A percentile compares a stretch with the other conserved stretches of the same genome.
phyloP scores from a whole-genome alignment of 805 yeast genomes.

The Lachancea sp. region DNA sequence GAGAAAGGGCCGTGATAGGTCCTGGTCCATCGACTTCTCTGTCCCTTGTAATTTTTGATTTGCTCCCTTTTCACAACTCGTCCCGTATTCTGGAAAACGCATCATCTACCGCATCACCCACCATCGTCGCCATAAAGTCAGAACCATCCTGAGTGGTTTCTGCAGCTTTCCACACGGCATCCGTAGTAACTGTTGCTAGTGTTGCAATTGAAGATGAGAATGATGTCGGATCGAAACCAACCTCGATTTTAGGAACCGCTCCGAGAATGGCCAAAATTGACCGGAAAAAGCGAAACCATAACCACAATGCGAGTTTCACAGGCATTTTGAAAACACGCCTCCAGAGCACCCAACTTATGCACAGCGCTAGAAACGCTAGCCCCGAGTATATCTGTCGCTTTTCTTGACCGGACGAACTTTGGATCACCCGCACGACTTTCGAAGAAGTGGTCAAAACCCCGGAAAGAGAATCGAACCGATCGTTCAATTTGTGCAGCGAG shows the following conservation, averaged over 20 bases:
- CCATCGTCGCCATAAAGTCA: neutral
- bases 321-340: slow-evolving; percentile 32
- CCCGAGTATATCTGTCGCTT: slow-evolving; percentile 31
- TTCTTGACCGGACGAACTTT: slow-evolving; percentile 30
- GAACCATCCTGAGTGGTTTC: neutral
- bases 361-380: slow-evolving; percentile 22
- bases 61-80: slow-evolving; percentile 10
- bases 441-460: slow-evolving; percentile 26
- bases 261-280: slow-evolving; percentile 26
- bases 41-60: too few species aligned
- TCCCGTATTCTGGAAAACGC: slow-evolving; percentile 8
- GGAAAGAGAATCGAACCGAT: slow-evolving; percentile 29
- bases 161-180: neutral
- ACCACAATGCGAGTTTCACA: slow-evolving; percentile 27
- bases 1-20: too few species aligned
- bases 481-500: slow-evolving; percentile 25
- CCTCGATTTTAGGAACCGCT: slow-evolving; percentile 12
- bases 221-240: neutral
- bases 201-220: neutral
- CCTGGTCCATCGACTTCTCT: too few species aligned
- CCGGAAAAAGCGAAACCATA: slow-evolving; percentile 34
- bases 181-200: neutral
- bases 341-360: slow-evolving; percentile 33
- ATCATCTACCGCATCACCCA: slow-evolving; percentile 7
- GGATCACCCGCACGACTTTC: slow-evolving; percentile 26